phyloP scores from a whole-genome alignment of 2,329 filamentous ascomycete species.

The Fusarium sacchari region DNA sequence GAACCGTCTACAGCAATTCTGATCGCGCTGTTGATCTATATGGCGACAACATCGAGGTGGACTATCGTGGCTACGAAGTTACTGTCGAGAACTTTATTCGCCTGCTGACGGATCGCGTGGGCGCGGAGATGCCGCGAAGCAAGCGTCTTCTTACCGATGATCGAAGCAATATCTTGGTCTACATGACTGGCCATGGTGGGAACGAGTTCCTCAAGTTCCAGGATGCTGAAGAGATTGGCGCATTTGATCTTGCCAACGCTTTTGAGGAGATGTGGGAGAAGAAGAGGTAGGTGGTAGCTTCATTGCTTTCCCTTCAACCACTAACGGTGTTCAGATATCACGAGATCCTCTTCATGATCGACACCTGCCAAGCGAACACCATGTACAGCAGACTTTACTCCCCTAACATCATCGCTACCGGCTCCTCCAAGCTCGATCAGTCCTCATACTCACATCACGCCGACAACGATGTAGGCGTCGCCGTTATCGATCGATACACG shows the following conservation, averaged over 20 bases:
- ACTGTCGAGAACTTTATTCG: slow-evolving; percentile 99
- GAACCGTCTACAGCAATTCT: slow-evolving; percentile 98
- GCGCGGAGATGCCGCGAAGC: slow-evolving; percentile 92
- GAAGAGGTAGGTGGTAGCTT: slow-evolving; percentile 71
- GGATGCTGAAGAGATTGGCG: slow-evolving; percentile 96
- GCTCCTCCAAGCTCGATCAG: slow-evolving; percentile 94
- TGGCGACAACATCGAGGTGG: slow-evolving; percentile 98
- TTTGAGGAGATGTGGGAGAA: slow-evolving; percentile 99
- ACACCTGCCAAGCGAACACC: slow-evolving; percentile 98
- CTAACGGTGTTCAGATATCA: slow-evolving; percentile 72
- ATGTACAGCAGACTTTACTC: slow-evolving; percentile 99
- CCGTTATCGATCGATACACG: slow-evolving; percentile 97
- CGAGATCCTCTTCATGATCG: slow-evolving; percentile 99
- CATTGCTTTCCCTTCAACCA: slow-evolving; percentile 25
- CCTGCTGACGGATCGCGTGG: slow-evolving; percentile 91
- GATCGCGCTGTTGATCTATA: slow-evolving; percentile 96
- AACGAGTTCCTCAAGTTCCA: slow-evolving; percentile 99
- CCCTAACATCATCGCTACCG: slow-evolving; percentile 96
- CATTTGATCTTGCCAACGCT: slow-evolving; percentile 94
- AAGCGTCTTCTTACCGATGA: slow-evolving; percentile 95
- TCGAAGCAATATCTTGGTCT: slow-evolving; percentile 95
- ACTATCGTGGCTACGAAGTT: slow-evolving; percentile 97
- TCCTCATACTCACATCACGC: slow-evolving; percentile 98
- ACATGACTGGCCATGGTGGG: slow-evolving; percentile 98
- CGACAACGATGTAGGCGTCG: slow-evolving; percentile 96